Conservation (phyloP, 2,329 filamentous ascomycete species). For the Colletotrichum echinochloae region DNA sequence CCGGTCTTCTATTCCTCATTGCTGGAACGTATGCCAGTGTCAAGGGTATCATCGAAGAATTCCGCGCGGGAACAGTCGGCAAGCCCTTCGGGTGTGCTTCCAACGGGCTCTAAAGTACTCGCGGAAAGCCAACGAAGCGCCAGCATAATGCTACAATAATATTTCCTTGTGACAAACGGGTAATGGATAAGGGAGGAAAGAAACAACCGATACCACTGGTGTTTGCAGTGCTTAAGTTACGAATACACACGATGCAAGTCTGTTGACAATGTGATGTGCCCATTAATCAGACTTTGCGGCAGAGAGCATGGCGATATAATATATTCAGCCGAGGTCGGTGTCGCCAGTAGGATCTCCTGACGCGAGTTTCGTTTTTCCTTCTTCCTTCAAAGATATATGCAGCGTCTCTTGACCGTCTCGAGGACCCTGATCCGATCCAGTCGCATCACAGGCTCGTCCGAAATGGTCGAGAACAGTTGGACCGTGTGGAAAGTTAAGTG, state of each 20-base stretch:
- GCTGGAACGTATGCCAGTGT: constrained; percentile 86
- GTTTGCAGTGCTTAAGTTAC: not conserved
- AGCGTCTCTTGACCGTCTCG: too few relatives aligned
- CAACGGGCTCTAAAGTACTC: constrained; percentile 61
- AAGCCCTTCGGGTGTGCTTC: constrained; percentile 80
- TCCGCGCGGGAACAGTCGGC: constrained; percentile 72
- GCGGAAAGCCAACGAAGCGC: too few relatives aligned
- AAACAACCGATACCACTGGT: constrained; percentile 5
- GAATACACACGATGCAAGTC: not conserved
- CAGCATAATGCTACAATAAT: not conserved
- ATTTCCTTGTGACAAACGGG: too few relatives aligned
- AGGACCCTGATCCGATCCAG: not conserved
- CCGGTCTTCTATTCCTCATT: constrained; percentile 84
- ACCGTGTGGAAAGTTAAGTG: not conserved
- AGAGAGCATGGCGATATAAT: too few relatives aligned
- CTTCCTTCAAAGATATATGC: too few relatives aligned
- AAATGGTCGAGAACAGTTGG: constrained; percentile 4
- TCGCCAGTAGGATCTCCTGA: not conserved
- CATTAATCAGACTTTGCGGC: not conserved
- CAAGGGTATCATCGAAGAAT: constrained; percentile 80
- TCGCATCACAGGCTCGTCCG: not conserved
- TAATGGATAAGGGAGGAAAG: too few relatives aligned
- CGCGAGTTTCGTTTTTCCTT: too few relatives aligned
- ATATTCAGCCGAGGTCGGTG: not conserved
- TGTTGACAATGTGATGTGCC: too few relatives aligned